Evolutionary conservation across 345 rosid species (phyloP).

Genomic region (Xanthoceras sorbifolium): DNA sequence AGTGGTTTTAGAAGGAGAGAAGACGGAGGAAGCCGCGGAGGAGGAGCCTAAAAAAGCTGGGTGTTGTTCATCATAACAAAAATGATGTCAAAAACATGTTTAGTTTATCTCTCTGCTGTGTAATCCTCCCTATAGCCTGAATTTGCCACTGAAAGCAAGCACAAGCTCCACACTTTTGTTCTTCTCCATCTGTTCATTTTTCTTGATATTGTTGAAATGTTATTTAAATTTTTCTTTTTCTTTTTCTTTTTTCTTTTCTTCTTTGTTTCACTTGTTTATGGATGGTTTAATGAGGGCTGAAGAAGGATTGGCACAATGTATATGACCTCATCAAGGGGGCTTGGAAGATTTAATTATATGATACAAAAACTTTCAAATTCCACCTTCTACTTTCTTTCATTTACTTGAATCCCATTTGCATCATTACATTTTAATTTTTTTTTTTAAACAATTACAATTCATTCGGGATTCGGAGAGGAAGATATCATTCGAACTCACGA

Average conservation of each 20-base stretch:
- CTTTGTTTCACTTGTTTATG: conserved; percentile 1
- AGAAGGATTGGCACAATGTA: conserved; percentile 34
- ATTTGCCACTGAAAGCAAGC: conserved; percentile 14
- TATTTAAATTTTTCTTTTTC: conserved; percentile 4
- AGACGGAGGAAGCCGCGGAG: conserved; percentile 14
- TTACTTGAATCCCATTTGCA: not conserved
- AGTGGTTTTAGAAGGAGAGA: conserved; percentile 57
- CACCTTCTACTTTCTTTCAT: not conserved
- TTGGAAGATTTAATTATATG: conserved; percentile 4
- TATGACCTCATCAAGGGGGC: conserved; percentile 25
- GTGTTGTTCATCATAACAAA: conserved; percentile 64
- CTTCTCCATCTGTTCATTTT: conserved; percentile 32
- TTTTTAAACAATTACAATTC: not conserved
- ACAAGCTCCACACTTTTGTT: conserved; percentile 6
- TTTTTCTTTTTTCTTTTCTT: too few relatives aligned
- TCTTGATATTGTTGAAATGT: conserved; percentile 28
- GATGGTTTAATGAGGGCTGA: conserved; percentile 27
- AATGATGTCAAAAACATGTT: not conserved
- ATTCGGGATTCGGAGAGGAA: too few relatives aligned
- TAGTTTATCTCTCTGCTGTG: not conserved
- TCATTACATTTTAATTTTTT: too few relatives aligned
- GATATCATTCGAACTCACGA: too few relatives aligned
- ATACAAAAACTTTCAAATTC: conserved; percentile 1
- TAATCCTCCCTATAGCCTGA: not conserved
- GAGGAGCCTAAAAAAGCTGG: conserved; percentile 50